Conservation (phyloP, 495 filamentous ascomycete genomes). For the Symbiotaphrina buchneri region DNA sequence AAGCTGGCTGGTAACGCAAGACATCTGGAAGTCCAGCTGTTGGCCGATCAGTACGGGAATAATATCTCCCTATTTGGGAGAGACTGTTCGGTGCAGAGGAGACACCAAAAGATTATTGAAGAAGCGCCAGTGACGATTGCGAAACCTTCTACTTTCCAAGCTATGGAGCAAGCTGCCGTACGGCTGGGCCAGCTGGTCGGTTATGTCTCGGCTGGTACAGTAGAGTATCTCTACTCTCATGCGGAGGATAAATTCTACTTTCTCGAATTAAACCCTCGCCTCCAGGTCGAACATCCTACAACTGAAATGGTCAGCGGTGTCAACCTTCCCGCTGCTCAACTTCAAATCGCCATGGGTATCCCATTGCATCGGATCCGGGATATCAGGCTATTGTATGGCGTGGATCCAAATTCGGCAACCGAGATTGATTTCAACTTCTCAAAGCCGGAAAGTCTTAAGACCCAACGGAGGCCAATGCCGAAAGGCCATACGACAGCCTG, state of each 20-base stretch:
- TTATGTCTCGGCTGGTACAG: constrained; percentile 96
- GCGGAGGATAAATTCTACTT: constrained; percentile 99
- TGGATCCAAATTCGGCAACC: constrained; percentile 64
- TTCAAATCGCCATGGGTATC: constrained; percentile 98
- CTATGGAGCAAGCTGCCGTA: constrained; percentile 93
- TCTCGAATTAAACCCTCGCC: constrained; percentile 89
- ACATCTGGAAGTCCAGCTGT: constrained; percentile 91
- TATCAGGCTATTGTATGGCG: constrained; percentile 89
- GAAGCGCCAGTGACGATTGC: constrained; percentile 96
- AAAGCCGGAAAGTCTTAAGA: constrained; percentile 58
- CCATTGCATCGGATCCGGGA: constrained; percentile 89
- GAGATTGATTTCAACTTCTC: constrained; percentile 96
- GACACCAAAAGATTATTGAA: constrained; percentile 99
- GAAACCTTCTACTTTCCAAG: constrained; percentile 65
- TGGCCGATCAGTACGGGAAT: constrained; percentile 98
- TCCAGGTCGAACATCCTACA: constrained; percentile 97
- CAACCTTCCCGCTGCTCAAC: constrained; percentile 87
- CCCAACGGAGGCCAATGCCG: constrained; percentile 71
- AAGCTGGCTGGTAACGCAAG: constrained; percentile 92
- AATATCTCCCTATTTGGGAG: constrained; percentile 96
- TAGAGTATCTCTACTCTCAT: constrained; percentile 98
- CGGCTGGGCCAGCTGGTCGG: constrained; percentile 83
- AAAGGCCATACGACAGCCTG: constrained; percentile 96
- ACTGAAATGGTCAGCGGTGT: constrained; percentile 99
- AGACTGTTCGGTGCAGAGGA: constrained; percentile 96